Conservation (phyloP, 306 rosid genomes). For the Gillenia trifoliata region DNA sequence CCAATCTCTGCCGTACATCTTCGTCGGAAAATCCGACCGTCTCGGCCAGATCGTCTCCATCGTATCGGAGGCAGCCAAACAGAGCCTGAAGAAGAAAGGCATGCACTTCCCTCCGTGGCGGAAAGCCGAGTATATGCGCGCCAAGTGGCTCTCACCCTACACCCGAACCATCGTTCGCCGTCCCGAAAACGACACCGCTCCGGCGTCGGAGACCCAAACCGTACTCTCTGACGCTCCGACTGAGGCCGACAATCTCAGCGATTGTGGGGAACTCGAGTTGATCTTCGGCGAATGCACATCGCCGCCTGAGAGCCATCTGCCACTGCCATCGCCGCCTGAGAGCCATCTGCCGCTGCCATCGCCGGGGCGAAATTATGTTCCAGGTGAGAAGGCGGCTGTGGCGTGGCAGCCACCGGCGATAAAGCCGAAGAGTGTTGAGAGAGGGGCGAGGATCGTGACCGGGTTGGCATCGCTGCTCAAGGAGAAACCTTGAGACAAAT, state of each 20-base stretch:
- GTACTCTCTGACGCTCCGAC: not conserved
- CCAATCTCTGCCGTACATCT: conserved; percentile 74
- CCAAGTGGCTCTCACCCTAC: conserved; percentile 86
- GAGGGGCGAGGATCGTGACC: conserved; percentile 72
- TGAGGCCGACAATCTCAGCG: conserved; percentile 23
- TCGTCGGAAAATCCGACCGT: conserved; percentile 85
- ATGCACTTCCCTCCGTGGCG: conserved; percentile 99
- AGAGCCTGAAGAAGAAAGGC: conserved; percentile 91
- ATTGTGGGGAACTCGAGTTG: conserved; percentile 62
- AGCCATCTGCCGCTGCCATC: not conserved
- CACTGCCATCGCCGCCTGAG: not conserved
- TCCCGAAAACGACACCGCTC: not conserved
- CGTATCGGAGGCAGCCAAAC: conserved; percentile 78
- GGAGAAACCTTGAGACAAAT: conserved; percentile 57
- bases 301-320: conserved; percentile 1
- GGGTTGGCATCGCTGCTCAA: conserved; percentile 88
- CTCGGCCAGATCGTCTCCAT: conserved; percentile 63
- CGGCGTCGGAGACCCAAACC: not conserved
- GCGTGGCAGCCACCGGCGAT: conserved; percentile 88
- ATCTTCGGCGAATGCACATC: conserved; percentile 58
- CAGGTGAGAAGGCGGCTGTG: conserved; percentile 18
- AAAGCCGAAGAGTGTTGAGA: conserved; percentile 70
- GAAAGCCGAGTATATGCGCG: conserved; percentile 78
- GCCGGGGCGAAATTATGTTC: not conserved
- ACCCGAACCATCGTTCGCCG: conserved; percentile 30